A percentile compares a stretch with the other conserved stretches of the same genome.
phyloP scores from a whole-genome alignment of 2,329 filamentous ascomycete species.

The Diaporthe amygdali region DNA sequence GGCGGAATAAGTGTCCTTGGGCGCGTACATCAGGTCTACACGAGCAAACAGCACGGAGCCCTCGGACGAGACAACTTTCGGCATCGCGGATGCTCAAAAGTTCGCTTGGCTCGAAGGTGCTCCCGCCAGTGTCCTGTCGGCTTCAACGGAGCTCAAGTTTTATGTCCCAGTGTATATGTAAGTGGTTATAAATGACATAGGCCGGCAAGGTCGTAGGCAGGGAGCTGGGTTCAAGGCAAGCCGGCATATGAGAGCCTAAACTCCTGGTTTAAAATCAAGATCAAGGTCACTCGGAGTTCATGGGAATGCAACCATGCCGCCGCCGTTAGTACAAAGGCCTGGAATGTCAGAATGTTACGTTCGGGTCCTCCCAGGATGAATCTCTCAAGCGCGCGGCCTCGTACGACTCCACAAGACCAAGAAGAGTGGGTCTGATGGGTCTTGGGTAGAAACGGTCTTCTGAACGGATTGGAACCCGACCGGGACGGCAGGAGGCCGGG shows the following conservation, averaged over 20 bases:
- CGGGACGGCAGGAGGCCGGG: neutral
- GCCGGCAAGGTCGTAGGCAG: neutral
- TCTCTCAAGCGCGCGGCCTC: neutral
- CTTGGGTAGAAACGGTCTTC: constrained; percentile 4
- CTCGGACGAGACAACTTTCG: neutral
- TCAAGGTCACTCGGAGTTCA: neutral
- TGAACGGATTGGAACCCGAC: neutral
- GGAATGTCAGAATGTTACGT: neutral
- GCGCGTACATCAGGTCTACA: too few relatives aligned
- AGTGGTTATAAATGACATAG: neutral
- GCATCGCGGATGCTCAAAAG: neutral
- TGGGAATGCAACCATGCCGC: neutral
- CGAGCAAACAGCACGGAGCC: neutral
- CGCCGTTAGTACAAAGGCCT: neutral
- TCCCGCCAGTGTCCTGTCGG: too few relatives aligned
- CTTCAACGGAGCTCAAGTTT: too few relatives aligned
- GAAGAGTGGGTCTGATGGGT: neutral
- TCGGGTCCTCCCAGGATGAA: neutral
- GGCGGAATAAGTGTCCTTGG: neutral
- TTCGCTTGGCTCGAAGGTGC: too few relatives aligned
- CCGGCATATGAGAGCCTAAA: neutral
- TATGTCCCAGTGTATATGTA: too few relatives aligned
- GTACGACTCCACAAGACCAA: neutral
- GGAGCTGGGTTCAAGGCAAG: neutral
- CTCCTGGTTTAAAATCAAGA: neutral